Conservation (phyloP, 805 yeast species). For the Wilhelminamyces savonicus region DNA sequence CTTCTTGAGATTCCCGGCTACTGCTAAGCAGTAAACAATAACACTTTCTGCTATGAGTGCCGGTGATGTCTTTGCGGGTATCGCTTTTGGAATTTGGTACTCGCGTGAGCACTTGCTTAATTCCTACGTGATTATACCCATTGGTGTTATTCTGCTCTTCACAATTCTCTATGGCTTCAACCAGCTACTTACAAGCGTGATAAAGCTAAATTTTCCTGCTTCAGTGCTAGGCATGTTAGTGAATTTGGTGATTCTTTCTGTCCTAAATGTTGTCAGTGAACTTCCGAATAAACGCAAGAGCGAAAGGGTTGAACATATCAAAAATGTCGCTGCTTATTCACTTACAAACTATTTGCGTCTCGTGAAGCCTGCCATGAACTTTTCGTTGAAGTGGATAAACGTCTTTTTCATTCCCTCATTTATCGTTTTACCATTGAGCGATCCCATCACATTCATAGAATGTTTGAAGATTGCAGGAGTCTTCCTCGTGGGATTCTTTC, state of each 20-base stretch:
- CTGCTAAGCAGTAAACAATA: too few species aligned
- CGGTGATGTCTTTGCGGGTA: too few species aligned
- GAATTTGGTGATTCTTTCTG: constrained; percentile 41
- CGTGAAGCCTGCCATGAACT: constrained; percentile 60
- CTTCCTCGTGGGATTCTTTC: constrained; percentile 57
- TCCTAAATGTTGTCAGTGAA: constrained; percentile 20
- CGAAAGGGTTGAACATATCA: constrained; percentile 2
- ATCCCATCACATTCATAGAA: constrained; percentile 59
- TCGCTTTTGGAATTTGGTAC: too few species aligned
- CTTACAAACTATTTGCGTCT: constrained; percentile 25
- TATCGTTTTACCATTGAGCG: constrained; percentile 61
- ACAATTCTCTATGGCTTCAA: constrained; percentile 49
- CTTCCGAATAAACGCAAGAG: too few species aligned
- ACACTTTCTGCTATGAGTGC: too few species aligned
- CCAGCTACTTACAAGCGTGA: constrained; percentile 35
- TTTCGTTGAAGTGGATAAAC: constrained; percentile 71
- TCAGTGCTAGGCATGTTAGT: constrained; percentile 68
- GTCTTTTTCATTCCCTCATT: constrained; percentile 75
- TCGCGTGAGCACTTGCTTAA: constrained; percentile 26
- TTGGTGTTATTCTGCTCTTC: constrained; percentile 42
- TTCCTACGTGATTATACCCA: constrained; percentile 41
- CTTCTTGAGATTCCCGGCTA: too few species aligned
- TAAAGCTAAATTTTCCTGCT: constrained; percentile 54
- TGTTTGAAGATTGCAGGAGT: constrained; percentile 71
- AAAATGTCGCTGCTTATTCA: constrained; percentile 11